Conservation (phyloP, 352 stramenopile species). For the Phytopythium ostracodes region DNA sequence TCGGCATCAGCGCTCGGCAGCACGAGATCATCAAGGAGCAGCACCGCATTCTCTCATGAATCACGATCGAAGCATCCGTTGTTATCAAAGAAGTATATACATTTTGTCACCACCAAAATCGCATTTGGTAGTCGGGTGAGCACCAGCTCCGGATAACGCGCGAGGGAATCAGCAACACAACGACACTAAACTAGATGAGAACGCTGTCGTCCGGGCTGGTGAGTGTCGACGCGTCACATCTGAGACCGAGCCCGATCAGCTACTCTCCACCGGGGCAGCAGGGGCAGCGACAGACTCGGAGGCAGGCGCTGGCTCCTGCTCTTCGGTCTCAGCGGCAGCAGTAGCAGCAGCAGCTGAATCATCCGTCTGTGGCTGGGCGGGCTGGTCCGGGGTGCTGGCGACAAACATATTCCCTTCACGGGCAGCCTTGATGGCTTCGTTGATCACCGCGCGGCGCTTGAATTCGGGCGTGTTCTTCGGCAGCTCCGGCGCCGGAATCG, state of each 20-base stretch:
- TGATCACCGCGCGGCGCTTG: slow-evolving; percentile 71
- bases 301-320: slow-evolving; percentile 11
- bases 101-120: neutral
- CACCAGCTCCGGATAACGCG: neutral
- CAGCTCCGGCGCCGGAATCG: slow-evolving; percentile 59
- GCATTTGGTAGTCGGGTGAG: neutral
- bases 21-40: slow-evolving; percentile 78
- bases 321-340: slow-evolving; percentile 18
- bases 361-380: slow-evolving; percentile 12
- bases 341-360: slow-evolving; percentile 13
- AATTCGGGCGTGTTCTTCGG: slow-evolving; percentile 60
- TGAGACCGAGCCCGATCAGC: neutral
- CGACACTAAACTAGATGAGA: neutral
- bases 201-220: neutral
- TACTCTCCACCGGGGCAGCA: slow-evolving; percentile 9
- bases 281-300: slow-evolving; percentile 14
- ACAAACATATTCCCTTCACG: slow-evolving; percentile 26
- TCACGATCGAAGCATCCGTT: too few relatives aligned
- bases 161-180: slow-evolving; percentile 3
- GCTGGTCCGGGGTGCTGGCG: slow-evolving; percentile 11
- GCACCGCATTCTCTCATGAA: slow-evolving; percentile 62
- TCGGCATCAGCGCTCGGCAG: slow-evolving; percentile 68
- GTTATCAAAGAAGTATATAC: too few relatives aligned
- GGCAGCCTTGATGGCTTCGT: slow-evolving; percentile 60
- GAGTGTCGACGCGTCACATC: neutral